phyloP scores from a whole-genome alignment of 139 green algal genomes.

The Mychonastes homosphaera region DNA sequence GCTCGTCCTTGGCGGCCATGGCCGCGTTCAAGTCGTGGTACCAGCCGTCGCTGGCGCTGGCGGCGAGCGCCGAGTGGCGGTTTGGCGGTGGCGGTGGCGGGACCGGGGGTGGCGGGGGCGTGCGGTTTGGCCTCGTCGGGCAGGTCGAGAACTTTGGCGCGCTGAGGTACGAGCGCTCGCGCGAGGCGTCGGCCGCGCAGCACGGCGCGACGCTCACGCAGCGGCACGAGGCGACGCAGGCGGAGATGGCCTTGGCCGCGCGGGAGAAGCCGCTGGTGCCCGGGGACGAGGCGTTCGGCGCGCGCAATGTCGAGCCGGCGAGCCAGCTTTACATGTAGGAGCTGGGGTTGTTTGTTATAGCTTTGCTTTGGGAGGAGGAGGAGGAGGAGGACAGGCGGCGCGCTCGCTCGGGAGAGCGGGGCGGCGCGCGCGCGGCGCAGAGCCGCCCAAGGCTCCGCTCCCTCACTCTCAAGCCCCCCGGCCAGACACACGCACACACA shows the following conservation, averaged over 20 bases:
- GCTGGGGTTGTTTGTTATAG: too few relatives aligned
- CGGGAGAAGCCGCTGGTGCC: slow-evolving; percentile 44
- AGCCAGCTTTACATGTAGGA: too few relatives aligned
- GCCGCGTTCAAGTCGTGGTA: slow-evolving; percentile 51
- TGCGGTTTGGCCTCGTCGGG: slow-evolving; percentile 7
- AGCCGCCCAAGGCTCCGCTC: too few relatives aligned
- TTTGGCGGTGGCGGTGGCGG: slow-evolving; percentile 14
- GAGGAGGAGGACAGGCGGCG: too few relatives aligned
- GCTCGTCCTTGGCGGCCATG: slow-evolving; percentile 22
- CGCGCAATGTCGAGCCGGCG: too few relatives aligned
- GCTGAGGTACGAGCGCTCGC: slow-evolving; percentile 30
- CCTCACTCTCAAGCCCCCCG: too few relatives aligned
- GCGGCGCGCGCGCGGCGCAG: too few relatives aligned
- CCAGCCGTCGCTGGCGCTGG: slow-evolving; percentile 43
- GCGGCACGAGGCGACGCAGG: slow-evolving; percentile 53
- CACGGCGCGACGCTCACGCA: slow-evolving; percentile 53
- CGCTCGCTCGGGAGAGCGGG: too few relatives aligned
- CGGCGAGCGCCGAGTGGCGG: slow-evolving; percentile 9
- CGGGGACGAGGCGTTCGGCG: too few relatives aligned
- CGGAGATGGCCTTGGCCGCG: slow-evolving; percentile 50
- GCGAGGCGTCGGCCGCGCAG: slow-evolving; percentile 12
- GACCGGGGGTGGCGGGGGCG: too few relatives aligned
- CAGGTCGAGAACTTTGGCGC: slow-evolving; percentile 55
- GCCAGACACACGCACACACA: too few relatives aligned
- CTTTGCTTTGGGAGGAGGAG: too few relatives aligned